Conservation (phyloP, 371 early-diverging fungal genomes). For the Aphelidium insulamus region DNA sequence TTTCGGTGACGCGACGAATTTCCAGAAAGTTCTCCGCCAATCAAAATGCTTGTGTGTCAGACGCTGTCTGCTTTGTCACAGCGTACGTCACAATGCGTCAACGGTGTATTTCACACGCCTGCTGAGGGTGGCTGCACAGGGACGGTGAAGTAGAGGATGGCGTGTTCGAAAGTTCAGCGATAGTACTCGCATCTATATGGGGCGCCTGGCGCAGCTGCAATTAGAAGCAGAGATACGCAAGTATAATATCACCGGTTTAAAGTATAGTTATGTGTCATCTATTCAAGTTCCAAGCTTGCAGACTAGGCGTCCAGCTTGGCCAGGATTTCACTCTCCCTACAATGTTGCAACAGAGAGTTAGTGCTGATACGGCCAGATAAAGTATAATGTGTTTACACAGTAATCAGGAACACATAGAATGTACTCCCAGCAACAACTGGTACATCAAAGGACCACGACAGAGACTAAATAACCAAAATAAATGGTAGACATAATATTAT, state of each 20-base stretch:
- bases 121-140: no score
- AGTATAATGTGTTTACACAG: background rate
- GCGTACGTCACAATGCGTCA: no score
- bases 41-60: no score
- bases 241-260: background rate
- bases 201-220: background rate
- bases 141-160: no score
- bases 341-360: slow-evolving; percentile 52
- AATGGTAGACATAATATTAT: background rate
- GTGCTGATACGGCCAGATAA: slow-evolving; percentile 20
- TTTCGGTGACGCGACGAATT: no score
- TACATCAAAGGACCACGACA: background rate
- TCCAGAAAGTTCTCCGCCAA: no score
- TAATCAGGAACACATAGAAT: background rate
- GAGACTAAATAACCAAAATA: background rate
- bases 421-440: no score
- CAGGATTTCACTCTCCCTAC: slow-evolving; percentile 73
- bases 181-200: background rate
- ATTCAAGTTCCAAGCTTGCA: background rate
- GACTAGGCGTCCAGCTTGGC: slow-evolving; percentile 47
- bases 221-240: background rate
- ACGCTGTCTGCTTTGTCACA: no score
- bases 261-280: background rate
- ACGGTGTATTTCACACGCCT: no score
- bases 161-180: no score